A percentile compares a stretch with the other conserved stretches of the same genome.
These are phyloP conservation scores for Coprinellus micaceus DNA, from an alignment of 768 basidiomycete genomes.

Conservation along the genomic window DNA sequence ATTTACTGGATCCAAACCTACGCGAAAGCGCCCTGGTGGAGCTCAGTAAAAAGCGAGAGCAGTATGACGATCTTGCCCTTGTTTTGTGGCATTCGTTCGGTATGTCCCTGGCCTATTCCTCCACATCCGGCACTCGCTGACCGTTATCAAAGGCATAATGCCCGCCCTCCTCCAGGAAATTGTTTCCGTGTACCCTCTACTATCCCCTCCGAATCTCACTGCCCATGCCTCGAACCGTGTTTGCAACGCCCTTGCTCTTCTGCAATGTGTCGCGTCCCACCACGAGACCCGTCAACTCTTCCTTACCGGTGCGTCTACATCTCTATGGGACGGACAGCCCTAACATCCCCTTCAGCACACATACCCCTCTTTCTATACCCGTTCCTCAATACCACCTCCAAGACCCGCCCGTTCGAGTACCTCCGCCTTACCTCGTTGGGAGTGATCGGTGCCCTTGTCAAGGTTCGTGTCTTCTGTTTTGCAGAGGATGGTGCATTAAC, in stretches of 20 bases:
- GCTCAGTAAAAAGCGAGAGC: constrained; percentile 97
- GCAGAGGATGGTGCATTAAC: not conserved
- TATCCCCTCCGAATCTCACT: constrained; percentile 92
- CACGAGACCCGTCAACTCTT: constrained; percentile 94
- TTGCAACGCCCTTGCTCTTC: constrained; percentile 94
- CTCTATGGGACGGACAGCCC: constrained; percentile 28
- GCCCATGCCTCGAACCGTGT: constrained; percentile 98
- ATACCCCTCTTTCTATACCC: constrained; percentile 98
- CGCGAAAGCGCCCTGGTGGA: constrained; percentile 90
- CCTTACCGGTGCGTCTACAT: constrained; percentile 70
- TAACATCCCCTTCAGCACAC: constrained; percentile 75
- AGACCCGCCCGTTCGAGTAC: constrained; percentile 99
- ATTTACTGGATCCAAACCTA: constrained; percentile 76
- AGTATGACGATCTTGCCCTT: constrained; percentile 96
- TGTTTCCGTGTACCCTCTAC: constrained; percentile 93
- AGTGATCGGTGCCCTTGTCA: constrained; percentile 97
- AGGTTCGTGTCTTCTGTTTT: constrained; percentile 47
- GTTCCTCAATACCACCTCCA: constrained; percentile 97
- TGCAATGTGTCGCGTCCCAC: constrained; percentile 98
- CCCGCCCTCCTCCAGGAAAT: constrained; percentile 96
- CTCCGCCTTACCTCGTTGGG: constrained; percentile 98
- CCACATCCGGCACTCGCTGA: not conserved
- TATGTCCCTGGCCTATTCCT: constrained; percentile 35
- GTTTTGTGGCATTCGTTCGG: constrained; percentile 99
- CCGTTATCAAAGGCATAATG: constrained; percentile 74